Evolutionary conservation across 306 rosid genomes (phyloP), one percentile per base, ranked within the genome.

Genomic region (Acmispon strigosus): DNA sequence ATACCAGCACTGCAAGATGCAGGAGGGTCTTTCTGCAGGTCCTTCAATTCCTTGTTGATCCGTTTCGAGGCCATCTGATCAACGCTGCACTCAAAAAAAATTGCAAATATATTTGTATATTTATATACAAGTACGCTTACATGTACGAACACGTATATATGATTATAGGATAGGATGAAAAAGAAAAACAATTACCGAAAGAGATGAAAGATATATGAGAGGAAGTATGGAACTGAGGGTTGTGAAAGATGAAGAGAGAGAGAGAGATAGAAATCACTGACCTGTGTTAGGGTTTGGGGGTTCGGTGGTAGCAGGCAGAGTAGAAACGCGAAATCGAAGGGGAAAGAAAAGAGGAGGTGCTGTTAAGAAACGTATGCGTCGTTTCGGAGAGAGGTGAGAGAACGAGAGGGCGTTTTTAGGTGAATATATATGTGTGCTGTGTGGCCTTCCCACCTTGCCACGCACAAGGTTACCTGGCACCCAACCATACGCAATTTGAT

Each of bases 1-100:
- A 77, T 57, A 87, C 92, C 92, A 52, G 92, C 92, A 32, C 89
- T 84, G 77, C 92, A 84, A 15, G 87, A 87, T 16, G 73, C 83
- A 63, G 89, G 92, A 60, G 92, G 89, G 29, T 87, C 92, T 73
- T 76, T 87, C 77, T 87, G 86, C 53, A 87, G 78, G 52, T 87
- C 92, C 78, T 82, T 87, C 74, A 87, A 73, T 73, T 87, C 92
- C 85, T 87, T 87, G 45, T 57, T 73, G 59, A 86, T 86, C 41
- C 90, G 82, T 44, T 83, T 86, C 5, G 87, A 67, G 36, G 90
- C 90, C 90, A 72, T 72, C 37, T 4, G 37, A 36, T 50, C 32
- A 66, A 66, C 59, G 22, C 58, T 48, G 71, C 16, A 47, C 4
- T 17, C 5, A 2, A 27, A 2, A 27, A 27, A 27, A 27, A 27